These are phyloP conservation scores for Solanum chaucha DNA, from an alignment of 257 asterid species.

Conservation along the genomic window DNA sequence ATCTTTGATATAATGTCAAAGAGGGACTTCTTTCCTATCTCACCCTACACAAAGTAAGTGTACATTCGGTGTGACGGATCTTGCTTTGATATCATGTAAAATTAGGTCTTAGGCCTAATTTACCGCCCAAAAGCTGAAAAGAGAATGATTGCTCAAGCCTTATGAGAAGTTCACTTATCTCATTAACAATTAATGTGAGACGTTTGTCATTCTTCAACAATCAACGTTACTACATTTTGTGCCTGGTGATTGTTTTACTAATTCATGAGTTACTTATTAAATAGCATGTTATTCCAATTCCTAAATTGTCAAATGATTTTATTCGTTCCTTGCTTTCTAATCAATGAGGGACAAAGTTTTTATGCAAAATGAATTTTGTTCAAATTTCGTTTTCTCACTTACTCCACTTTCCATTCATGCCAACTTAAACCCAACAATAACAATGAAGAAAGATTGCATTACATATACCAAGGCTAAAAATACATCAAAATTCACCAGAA, in stretches of 20 bases:
- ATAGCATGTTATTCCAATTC: background rate
- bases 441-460: background rate
- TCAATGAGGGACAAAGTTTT: background rate
- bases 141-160: background rate
- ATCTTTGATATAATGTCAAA: background rate
- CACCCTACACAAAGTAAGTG: background rate
- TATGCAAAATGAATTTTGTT: no score
- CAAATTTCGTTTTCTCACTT: background rate
- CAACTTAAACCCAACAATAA: background rate
- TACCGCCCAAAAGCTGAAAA: no score
- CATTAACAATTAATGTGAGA: no score
- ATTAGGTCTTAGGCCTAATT: no score
- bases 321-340: background rate
- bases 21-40: background rate
- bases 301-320: background rate
- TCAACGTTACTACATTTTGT: background rate
- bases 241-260: background rate
- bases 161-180: no score
- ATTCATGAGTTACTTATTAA: background rate
- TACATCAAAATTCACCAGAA: background rate
- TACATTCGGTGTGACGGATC: rapidly evolving
- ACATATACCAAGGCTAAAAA: background rate
- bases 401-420: background rate
- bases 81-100: no score
- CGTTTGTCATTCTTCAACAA: background rate